These are phyloP conservation scores for Amphicarpaea edgeworthii DNA, from an alignment of 306 rosid species.

Conservation along the genomic window DNA sequence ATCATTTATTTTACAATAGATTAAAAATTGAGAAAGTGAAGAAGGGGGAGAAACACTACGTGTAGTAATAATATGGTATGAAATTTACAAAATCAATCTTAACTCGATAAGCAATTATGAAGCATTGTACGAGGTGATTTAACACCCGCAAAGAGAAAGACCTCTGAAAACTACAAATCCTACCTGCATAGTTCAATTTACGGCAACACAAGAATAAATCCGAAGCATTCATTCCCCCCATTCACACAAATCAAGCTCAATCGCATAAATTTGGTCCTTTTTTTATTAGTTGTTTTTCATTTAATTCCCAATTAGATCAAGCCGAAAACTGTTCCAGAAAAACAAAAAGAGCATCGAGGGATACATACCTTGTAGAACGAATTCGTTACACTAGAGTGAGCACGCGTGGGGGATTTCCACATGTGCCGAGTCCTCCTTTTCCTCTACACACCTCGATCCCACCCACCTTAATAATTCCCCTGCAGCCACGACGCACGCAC, in stretches of 20 bases:
- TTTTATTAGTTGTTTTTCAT: no score
- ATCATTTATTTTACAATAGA: no score
- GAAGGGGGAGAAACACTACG: no score
- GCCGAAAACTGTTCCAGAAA: background rate
- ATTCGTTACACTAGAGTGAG: constrained; percentile 43
- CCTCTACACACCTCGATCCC: constrained; percentile 66
- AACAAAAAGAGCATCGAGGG: no score
- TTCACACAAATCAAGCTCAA: no score
- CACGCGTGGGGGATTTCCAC: constrained; percentile 65
- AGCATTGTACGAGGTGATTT: background rate
- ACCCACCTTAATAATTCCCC: constrained; percentile 49
- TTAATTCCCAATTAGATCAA: no score
- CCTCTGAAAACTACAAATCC: background rate
- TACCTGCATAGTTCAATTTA: background rate
- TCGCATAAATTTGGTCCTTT: no score
- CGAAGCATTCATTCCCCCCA: no score
- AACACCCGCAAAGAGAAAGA: background rate
- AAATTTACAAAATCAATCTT: no score
- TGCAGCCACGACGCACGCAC: background rate
- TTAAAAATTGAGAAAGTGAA: no score
- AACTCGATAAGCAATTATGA: no score
- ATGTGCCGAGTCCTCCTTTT: constrained; percentile 63
- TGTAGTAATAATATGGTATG: background rate
- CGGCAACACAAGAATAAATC: no score
- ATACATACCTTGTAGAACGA: constrained; percentile 68